These are phyloP conservation scores for Hemileia vastatrix DNA, from an alignment of 1,284 basidiomycete genomes.

Conservation along the genomic window DNA sequence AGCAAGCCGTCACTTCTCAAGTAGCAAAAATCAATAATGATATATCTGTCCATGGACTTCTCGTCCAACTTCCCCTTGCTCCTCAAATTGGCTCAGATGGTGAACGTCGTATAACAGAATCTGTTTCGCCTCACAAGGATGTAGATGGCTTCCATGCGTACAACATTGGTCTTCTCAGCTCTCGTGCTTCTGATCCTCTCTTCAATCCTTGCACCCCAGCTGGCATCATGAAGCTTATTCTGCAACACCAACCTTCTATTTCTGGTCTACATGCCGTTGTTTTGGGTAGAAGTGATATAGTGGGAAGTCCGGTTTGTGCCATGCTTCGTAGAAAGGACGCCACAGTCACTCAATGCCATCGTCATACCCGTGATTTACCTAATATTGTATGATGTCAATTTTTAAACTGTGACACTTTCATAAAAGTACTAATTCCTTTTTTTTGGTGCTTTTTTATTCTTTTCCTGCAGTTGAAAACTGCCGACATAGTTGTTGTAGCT, in stretches of 20 bases:
- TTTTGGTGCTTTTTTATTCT: constrained; percentile 3
- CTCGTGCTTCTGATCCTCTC: constrained; percentile 77
- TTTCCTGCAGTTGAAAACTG: constrained; percentile 57
- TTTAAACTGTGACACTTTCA: no score
- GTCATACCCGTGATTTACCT: constrained; percentile 70
- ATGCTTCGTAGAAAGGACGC: constrained; percentile 83
- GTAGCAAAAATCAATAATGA: constrained; percentile 80
- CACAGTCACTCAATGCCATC: constrained; percentile 97
- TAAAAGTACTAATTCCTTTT: no score
- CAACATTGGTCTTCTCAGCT: constrained; percentile 92
- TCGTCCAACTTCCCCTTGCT: constrained; percentile 95
- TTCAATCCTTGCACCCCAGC: constrained; percentile 95
- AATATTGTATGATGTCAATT: constrained; percentile 54
- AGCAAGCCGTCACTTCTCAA: constrained; percentile 64
- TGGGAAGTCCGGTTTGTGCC: constrained; percentile 86
- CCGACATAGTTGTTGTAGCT: constrained; percentile 87
- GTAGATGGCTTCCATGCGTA: constrained; percentile 99
- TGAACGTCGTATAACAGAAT: constrained; percentile 84
- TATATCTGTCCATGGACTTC: constrained; percentile 70
- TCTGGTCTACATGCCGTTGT: constrained; percentile 67
- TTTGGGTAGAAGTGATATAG: constrained; percentile 93
- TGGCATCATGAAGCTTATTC: constrained; percentile 75
- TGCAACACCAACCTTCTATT: constrained; percentile 49
- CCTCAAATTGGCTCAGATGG: constrained; percentile 71
- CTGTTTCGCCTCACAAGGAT: constrained; percentile 89